Evolutionary conservation across 805 yeast species (phyloP), one percentile per base, ranked within the genome.

Genomic region (Zygosaccharomyces pseudorouxii): DNA sequence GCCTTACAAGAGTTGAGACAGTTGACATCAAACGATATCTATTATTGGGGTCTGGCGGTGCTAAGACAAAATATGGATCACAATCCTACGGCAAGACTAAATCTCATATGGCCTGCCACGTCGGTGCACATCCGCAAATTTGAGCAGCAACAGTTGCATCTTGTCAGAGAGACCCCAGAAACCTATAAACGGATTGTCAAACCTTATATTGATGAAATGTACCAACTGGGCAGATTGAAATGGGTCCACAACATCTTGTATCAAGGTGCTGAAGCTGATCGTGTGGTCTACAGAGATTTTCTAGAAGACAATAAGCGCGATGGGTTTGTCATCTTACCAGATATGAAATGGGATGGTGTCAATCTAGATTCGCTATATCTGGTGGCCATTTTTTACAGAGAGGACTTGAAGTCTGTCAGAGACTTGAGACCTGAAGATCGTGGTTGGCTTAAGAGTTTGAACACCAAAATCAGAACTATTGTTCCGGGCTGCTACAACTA

Each of bases 271-370:
- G 99, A 92, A 65, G 76, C 88, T 0, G 97, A 90, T 29, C 70
- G 88, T 18, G 80, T 92, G n/a, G 73, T 89, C 2, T 76, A 74
- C 56, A 81, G 84, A 44, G 84, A 88, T 53, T 59, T 63, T 11
- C 61, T 63, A 9, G 68, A 67, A 36, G 77, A 80, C 27, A 78
- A 78, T 18, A 59, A 67, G 10, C 55, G 58, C 0, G 64, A 62
- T 38, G 89, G 90, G 16, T 88, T 86, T 60, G 80, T 89, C 4
- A 68, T 93, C 40, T 72, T 90, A 37, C 98, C 98, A 0, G 97
- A 92, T 67, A 87, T 92, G 95, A 90, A 90, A 64, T 93, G 99
- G 99, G 97, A 92, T 63, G 82, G 86, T 3, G 70, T 74, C 43
- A 80, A 80, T 25, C 55, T 84, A 62, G 87, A 81, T 22, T 67